These are phyloP conservation scores for Globisporangium spiculum DNA, from an alignment of 352 stramenopile species.

Conservation along the genomic window DNA sequence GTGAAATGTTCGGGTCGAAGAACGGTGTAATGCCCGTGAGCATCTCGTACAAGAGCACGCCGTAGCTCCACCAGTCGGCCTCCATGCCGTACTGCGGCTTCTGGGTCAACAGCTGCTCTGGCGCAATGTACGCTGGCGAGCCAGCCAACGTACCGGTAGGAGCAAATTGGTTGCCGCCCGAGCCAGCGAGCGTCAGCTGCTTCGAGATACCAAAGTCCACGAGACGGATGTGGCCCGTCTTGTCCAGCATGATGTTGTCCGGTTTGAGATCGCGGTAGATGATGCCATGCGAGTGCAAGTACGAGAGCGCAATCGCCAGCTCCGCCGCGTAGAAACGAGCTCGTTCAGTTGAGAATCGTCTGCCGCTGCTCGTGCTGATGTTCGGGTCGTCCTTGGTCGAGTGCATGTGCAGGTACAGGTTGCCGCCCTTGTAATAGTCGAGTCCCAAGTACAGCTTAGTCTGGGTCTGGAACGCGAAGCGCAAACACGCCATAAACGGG, in stretches of 20 bases:
- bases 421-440: slow-evolving; percentile 86
- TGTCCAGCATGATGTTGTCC: slow-evolving; percentile 89
- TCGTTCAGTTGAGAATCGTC: slow-evolving; percentile 64
- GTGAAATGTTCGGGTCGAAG: slow-evolving; percentile 78
- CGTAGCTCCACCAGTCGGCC: slow-evolving; percentile 91
- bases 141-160: slow-evolving; percentile 71
- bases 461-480: slow-evolving; percentile 86
- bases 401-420: slow-evolving; percentile 88
- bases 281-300: slow-evolving; percentile 84
- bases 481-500: slow-evolving; percentile 77
- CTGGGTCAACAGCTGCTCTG: slow-evolving; percentile 78
- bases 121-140: slow-evolving; percentile 84
- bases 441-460: slow-evolving; percentile 79
- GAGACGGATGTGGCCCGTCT: slow-evolving; percentile 83
- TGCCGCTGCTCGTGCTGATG: slow-evolving; percentile 65
- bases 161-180: slow-evolving; percentile 43
- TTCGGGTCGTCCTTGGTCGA: slow-evolving; percentile 80
- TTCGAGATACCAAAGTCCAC: slow-evolving; percentile 91
- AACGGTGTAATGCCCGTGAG: slow-evolving; percentile 88
- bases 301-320: slow-evolving; percentile 81
- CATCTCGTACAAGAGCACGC: slow-evolving; percentile 90
- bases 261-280: slow-evolving; percentile 88
- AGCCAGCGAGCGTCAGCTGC: slow-evolving; percentile 43
- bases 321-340: slow-evolving; percentile 87
- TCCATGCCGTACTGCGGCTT: slow-evolving; percentile 86